Evolutionary conservation across 495 filamentous ascomycete genomes (phyloP), one percentile per base, ranked within the genome.

Genomic region (Mycothermus thermophilus): DNA sequence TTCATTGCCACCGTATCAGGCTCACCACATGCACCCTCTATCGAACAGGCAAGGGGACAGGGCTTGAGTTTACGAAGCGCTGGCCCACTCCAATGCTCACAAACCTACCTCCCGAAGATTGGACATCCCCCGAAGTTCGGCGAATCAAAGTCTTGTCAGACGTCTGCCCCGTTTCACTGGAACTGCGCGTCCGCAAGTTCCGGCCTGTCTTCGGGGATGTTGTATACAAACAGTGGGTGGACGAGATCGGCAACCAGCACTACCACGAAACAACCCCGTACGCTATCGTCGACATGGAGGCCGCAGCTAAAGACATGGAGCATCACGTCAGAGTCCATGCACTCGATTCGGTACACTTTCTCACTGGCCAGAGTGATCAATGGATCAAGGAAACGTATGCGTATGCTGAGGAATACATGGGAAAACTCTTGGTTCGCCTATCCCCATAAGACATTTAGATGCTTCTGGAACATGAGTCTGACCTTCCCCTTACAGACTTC

Each of bases 31-130:
- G 45, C 12, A 37, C 31, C 3, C 18, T 44, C 5, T 51, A 42
- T 25, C 26, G 38, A 17, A 38, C 32, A 1, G 44, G 41, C 14
- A 40, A 41, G 12, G 41, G 35, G 4, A 36, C 44, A 4, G 48
- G 48, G 5, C 27, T 41, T 15, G 41, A 44, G 12, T 48, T 40
- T 18, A 48, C 27, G 14, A 22, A 24, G n/a, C 41, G 48, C 8
- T 51, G 48, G 48, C 37, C 38, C 2, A 37, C 38, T 12, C 44
- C 42, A 44, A 51, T 42, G 35, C 34, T 47, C 17, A 45, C 37
- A 22, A 41, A 47, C 32, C n/a, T n/a, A n/a, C n/a, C n/a, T n/a
- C 45, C 45, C 24, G 20, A 16, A 9, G 35, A 42, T 8, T 51
- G 48, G 48, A 34, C 35, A 5, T 32, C 30, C 0, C 10, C 11